Conservation (phyloP, 2,329 filamentous ascomycete genomes). For the Canariomyces notabilis region DNA sequence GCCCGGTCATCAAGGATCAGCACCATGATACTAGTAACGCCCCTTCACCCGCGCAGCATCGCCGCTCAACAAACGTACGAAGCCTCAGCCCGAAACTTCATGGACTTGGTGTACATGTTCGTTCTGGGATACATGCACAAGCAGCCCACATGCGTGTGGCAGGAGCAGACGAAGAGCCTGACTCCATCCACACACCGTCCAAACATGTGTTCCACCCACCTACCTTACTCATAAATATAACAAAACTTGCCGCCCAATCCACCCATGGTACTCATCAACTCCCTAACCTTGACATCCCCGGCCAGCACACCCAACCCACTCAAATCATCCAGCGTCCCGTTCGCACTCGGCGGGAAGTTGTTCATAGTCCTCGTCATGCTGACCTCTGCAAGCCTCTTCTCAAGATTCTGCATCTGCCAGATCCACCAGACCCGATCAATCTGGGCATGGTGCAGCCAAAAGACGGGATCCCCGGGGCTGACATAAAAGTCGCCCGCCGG, state of each 20-base stretch:
- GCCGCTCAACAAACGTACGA: no score
- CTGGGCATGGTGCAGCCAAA: constrained; percentile 21
- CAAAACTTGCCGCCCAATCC: constrained; percentile 23
- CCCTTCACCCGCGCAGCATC: no score
- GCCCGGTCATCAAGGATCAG: no score
- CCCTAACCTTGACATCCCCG: constrained; percentile 17
- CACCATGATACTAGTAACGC: no score
- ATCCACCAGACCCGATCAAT: constrained; percentile 25
- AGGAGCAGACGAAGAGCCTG: no score
- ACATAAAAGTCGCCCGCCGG: constrained; percentile 21
- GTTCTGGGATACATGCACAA: no score
- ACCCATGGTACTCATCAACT: constrained; percentile 28
- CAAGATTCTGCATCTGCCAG: constrained; percentile 22
- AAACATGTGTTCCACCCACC: neutral
- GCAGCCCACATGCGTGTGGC: no score
- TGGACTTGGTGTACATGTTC: no score
- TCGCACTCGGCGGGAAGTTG: constrained; percentile 21
- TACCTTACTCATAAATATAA: constrained; percentile 22
- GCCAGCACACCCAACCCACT: constrained; percentile 23
- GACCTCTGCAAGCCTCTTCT: constrained; percentile 20
- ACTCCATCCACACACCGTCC: no score
- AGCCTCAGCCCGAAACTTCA: no score
- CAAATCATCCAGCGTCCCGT: constrained; percentile 26
- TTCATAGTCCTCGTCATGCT: constrained; percentile 26
- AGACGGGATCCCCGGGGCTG: constrained; percentile 18